These are phyloP conservation scores for Lophiostoma macrostomum DNA, from an alignment of 495 filamentous ascomycete species.

Conservation along the genomic window DNA sequence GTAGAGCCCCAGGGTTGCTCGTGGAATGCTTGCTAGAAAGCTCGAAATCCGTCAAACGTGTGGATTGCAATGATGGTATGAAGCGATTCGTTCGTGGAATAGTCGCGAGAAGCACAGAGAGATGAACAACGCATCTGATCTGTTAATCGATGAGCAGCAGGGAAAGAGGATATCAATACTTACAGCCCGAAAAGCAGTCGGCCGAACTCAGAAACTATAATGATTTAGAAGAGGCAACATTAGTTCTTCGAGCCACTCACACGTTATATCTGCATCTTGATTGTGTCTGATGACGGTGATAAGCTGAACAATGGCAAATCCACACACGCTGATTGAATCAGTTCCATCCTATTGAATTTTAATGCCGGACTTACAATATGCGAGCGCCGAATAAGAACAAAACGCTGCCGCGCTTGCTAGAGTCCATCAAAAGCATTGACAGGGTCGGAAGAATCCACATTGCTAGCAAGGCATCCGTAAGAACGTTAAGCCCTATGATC, in stretches of 20 bases:
- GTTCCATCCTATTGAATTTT: background rate
- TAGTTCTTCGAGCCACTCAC: background rate
- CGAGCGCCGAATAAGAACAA: constrained; percentile 25
- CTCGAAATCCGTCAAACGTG: constrained; percentile 21
- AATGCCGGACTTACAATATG: constrained; percentile 8
- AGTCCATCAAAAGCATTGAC: constrained; percentile 25
- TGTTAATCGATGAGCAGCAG: background rate
- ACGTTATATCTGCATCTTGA: constrained; percentile 4
- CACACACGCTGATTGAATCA: constrained; percentile 1
- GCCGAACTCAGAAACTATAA: background rate
- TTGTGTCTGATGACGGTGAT: background rate
- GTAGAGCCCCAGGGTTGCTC: background rate
- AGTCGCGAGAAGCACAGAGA: constrained; percentile 21
- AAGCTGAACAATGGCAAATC: constrained; percentile 7
- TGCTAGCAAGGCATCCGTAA: constrained; percentile 30
- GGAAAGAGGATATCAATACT: background rate
- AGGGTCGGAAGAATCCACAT: constrained; percentile 29
- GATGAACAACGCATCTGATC: constrained; percentile 10
- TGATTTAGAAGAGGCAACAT: background rate
- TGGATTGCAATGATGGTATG: constrained; percentile 15
- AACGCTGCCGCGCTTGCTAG: constrained; percentile 15
- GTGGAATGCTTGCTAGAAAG: constrained; percentile 6
- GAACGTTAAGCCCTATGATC: constrained; percentile 28
- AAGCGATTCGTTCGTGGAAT: constrained; percentile 27
- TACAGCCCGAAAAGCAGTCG: constrained; percentile 3